Conservation (phyloP, 495 filamentous ascomycete genomes). For the Penicillium antarcticum region DNA sequence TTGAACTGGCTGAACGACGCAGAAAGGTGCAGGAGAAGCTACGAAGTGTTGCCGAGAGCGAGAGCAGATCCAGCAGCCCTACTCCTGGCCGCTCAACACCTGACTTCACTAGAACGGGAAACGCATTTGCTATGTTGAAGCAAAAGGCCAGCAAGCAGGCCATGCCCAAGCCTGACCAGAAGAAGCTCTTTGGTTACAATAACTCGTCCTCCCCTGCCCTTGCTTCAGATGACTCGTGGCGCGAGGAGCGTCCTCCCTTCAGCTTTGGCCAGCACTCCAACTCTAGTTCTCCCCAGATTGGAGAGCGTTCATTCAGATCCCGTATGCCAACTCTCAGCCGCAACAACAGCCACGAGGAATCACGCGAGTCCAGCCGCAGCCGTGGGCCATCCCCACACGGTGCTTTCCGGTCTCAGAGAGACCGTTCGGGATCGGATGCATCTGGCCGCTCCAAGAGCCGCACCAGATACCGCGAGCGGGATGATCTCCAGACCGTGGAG, state of each 20-base stretch:
- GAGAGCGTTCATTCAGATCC: slow-evolving; percentile 31
- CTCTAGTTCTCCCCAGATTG: slow-evolving; percentile 42
- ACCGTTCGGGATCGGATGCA: slow-evolving; percentile 61
- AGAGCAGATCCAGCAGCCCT: slow-evolving; percentile 55
- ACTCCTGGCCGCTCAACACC: slow-evolving; percentile 44
- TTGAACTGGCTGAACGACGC: slow-evolving; percentile 73
- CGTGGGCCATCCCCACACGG: slow-evolving; percentile 36
- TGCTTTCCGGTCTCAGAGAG: slow-evolving; percentile 41
- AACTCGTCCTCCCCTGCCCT: slow-evolving; percentile 51
- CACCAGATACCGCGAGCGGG: slow-evolving; percentile 41
- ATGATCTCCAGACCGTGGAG: slow-evolving; percentile 43
- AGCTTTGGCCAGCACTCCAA: slow-evolving; percentile 37
- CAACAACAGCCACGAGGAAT: slow-evolving; percentile 34
- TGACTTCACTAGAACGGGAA: slow-evolving; percentile 43
- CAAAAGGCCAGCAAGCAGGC: slow-evolving; percentile 64
- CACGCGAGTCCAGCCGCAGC: slow-evolving; percentile 40
- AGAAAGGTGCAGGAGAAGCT: slow-evolving; percentile 79
- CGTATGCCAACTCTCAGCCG: slow-evolving; percentile 33
- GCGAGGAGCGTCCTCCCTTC: slow-evolving; percentile 37
- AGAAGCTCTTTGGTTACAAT: slow-evolving; percentile 69
- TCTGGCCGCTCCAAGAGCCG: slow-evolving; percentile 55
- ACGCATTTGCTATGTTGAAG: slow-evolving; percentile 66
- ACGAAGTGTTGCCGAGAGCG: slow-evolving; percentile 65
- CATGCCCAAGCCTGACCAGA: slow-evolving; percentile 53
- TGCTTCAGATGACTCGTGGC: slow-evolving; percentile 40